Percentiles rank a stretch among this genome's conserved stretches.
phyloP scores from a whole-genome alignment of 768 basidiomycete species.

The Mycena leptocephala region DNA sequence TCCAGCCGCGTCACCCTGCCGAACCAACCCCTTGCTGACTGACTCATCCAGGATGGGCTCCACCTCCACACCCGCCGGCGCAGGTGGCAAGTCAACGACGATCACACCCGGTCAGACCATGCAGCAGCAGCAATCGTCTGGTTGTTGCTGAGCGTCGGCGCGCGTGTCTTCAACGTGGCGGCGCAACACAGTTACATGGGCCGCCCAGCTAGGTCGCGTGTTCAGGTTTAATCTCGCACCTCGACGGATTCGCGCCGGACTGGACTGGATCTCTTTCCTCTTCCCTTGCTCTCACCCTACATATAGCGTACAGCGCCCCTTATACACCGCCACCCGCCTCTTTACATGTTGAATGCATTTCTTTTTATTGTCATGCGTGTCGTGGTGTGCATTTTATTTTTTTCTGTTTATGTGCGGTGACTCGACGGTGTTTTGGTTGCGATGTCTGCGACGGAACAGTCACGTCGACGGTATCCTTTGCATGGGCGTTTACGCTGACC shows the following conservation, averaged over 20 bases:
- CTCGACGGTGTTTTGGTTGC: not conserved
- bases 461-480: too few relatives aligned
- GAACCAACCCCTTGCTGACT: constrained; percentile 2
- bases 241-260: constrained; percentile 28
- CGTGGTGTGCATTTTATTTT: not conserved
- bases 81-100: constrained; percentile 73
- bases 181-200: not conserved
- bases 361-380: constrained; percentile 29
- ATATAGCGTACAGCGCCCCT: constrained; percentile 41
- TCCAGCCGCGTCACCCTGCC: not conserved
- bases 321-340: constrained; percentile 35
- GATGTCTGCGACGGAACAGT: not conserved
- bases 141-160: constrained; percentile 69
- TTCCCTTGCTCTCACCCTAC: constrained; percentile 37
- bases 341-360: constrained; percentile 42
- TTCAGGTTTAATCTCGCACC: constrained; percentile 27
- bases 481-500: not conserved
- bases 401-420: not conserved
- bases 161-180: constrained; percentile 13
- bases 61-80: constrained; percentile 63
- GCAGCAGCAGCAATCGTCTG: constrained; percentile 66
- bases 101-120: constrained; percentile 77
- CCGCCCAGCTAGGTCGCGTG: constrained; percentile 7
- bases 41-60: constrained; percentile 70
- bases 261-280: constrained; percentile 33